These are phyloP conservation scores for Ogataea henricii DNA, from an alignment of 805 yeast species.

Conservation along the genomic window DNA sequence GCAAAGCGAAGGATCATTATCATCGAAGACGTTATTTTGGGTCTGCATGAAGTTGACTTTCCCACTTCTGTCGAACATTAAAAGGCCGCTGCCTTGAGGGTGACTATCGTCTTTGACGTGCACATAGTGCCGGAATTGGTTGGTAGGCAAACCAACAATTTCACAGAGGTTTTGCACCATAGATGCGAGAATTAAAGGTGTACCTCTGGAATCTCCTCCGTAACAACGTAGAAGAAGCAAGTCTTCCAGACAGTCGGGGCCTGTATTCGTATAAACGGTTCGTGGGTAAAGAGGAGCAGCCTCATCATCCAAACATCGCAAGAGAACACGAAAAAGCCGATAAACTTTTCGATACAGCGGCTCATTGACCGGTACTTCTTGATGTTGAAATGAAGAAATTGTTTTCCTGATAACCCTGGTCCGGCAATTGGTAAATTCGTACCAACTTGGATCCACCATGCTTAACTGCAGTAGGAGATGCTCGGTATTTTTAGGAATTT, in stretches of 20 bases:
- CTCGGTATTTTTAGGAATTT: slow-evolving; percentile 18
- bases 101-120: slow-evolving; percentile 6
- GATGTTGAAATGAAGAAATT: slow-evolving; percentile 4
- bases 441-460: slow-evolving; percentile 26
- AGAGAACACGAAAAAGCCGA: not conserved
- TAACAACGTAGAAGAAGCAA: slow-evolving; percentile 12
- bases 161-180: slow-evolving; percentile 13
- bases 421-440: slow-evolving; percentile 21
- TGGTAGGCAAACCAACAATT: slow-evolving; percentile 7
- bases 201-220: slow-evolving; percentile 14
- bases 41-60: not conserved
- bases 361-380: slow-evolving; percentile 2
- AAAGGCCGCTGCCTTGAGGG: not conserved
- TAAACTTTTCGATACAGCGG: slow-evolving; percentile 8
- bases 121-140: slow-evolving; percentile 4
- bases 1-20: not conserved
- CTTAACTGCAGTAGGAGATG: slow-evolving; percentile 16
- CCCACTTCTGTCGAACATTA: not conserved
- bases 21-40: not conserved
- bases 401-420: slow-evolving; percentile 8
- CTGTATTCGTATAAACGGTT: not conserved
- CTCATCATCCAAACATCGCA: not conserved
- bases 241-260: slow-evolving; percentile 10
- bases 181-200: slow-evolving; percentile 6
- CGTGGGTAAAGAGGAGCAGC: not conserved